These are phyloP conservation scores for Monosporozyma servazzii DNA, from an alignment of 805 yeast genomes.

Conservation along the genomic window DNA sequence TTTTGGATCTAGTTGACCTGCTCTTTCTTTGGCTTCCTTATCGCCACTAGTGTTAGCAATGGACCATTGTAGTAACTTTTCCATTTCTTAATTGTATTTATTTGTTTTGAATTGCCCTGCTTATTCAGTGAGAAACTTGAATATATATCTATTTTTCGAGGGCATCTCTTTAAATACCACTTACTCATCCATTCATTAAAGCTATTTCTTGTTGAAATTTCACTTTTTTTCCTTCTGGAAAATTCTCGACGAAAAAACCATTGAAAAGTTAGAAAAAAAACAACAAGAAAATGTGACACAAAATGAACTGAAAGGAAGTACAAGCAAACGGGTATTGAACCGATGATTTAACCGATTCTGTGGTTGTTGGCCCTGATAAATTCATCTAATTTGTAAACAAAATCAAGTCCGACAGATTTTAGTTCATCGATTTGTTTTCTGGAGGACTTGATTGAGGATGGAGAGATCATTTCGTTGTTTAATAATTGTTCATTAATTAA, in stretches of 20 bases:
- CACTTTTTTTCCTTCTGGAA: neutral
- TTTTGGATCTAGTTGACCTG: slow-evolving; percentile 73
- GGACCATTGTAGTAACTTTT: slow-evolving; percentile 88
- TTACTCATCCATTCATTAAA: neutral
- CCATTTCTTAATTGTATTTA: slow-evolving; percentile 43
- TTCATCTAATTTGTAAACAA: slow-evolving; percentile 55
- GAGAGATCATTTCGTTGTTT: slow-evolving; percentile 47
- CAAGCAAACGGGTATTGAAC: neutral
- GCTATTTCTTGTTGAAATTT: neutral
- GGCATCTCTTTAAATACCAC: neutral
- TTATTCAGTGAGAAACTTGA: neutral
- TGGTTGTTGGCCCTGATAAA: slow-evolving; percentile 21
- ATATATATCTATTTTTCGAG: too few species aligned
- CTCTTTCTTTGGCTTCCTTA: slow-evolving; percentile 51
- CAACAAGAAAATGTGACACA: neutral
- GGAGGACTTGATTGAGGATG: slow-evolving; percentile 47
- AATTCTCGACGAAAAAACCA: neutral
- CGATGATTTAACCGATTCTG: slow-evolving; percentile 5
- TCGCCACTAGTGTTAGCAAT: slow-evolving; percentile 68
- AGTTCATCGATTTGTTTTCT: slow-evolving; percentile 53
- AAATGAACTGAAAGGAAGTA: neutral
- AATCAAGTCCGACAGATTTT: slow-evolving; percentile 59
- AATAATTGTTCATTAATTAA: slow-evolving; percentile 58
- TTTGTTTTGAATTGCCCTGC: neutral
- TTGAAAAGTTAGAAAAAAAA: neutral